Base-by-base conservation (phyloP, 1,284 basidiomycete species). In the Puccinia polysora region DNA sequence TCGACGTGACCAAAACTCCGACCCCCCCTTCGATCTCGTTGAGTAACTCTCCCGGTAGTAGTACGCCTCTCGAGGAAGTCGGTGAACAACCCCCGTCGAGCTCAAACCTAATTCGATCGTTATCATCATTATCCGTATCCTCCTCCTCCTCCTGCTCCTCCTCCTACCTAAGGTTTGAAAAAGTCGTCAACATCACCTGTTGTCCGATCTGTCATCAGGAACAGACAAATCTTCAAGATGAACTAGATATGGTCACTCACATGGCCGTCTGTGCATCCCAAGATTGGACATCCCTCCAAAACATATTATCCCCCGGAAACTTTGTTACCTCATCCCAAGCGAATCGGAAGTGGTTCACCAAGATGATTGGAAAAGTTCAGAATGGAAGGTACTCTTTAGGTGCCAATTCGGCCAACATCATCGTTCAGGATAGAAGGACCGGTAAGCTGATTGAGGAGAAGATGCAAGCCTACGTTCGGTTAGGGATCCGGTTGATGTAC, bases 361-460 rank as follows among this genome's bases (percentile, higher is more conserved):
- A 90, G 82, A 85, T 96, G 50, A 84, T 96, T 74, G 84, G 74
- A 49, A 62, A 71, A 63, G 69, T 71, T 2, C 78, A 79, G 63
- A 85, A 85, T 74, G 94, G 94, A 1, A 85, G 89, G 74, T 97
- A 97, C 81, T 87, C 86, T 75, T 85, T 97, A 34, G 94, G 94
- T 6, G 94, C 93, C 75, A 77, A 72, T 36, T 64, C 59, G 6
- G 69, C 69, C 4, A 72, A 72, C 47, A 72, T 72, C 8, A 71
- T 97, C 74, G 91, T 96, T 0, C 92, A 96, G 81, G 91, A 96
- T 79, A 84, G 93, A 14, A 80, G 86, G 77, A 94, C 91, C 1
- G 95, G 96, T 0, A 89, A 92, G 79, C 80, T 97, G 73, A 88
- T 95, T 77, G 96, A 98, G 81, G 96, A 98, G 81, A 97, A 97